Percentiles rank a stretch among this genome's conserved stretches.
These are phyloP conservation scores for Aspergillus sp. DNA, from an alignment of 2,329 filamentous ascomycete genomes.

Conservation along the genomic window DNA sequence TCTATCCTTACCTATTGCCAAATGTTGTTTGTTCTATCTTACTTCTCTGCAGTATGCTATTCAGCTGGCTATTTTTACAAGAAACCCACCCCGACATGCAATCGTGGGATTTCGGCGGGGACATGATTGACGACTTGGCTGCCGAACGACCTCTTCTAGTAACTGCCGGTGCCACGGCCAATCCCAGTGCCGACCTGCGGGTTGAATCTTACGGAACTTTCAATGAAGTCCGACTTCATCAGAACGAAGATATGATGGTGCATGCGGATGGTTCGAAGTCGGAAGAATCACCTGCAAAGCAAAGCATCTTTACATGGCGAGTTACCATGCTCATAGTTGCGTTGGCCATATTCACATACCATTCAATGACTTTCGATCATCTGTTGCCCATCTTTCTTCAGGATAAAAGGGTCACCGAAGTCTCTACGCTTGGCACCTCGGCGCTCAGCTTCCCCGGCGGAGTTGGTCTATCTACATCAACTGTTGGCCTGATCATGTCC, in stretches of 20 bases:
- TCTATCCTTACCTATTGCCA: constrained; percentile 82
- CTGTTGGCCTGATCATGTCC: constrained; percentile 68
- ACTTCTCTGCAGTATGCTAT: constrained; percentile 73
- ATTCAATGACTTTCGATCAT: constrained; percentile 93
- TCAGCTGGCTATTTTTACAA: constrained; percentile 77
- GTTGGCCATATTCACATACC: constrained; percentile 87
- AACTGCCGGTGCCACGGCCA: constrained; percentile 71
- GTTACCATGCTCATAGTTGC: constrained; percentile 78
- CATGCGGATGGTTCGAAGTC: constrained; percentile 46
- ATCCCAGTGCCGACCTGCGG: constrained; percentile 70
- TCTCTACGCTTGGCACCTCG: constrained; percentile 32
- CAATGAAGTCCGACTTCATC: constrained; percentile 54
- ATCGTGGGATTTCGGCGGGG: constrained; percentile 45
- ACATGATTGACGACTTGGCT: constrained; percentile 38
- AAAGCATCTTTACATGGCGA: constrained; percentile 58
- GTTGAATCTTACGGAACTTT: constrained; percentile 81
- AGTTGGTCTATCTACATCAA: constrained; percentile 63
- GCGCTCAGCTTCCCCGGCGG: constrained; percentile 62
- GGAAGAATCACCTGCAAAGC: constrained; percentile 38
- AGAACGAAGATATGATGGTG: constrained; percentile 54
- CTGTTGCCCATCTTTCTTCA: constrained; percentile 91
- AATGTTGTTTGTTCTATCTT: constrained; percentile 80
- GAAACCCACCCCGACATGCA: constrained; percentile 88
- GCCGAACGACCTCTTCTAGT: constrained; percentile 74
- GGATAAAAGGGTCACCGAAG: constrained; percentile 52